These are phyloP conservation scores for Inga oerstediana DNA, from an alignment of 306 rosid genomes.

Conservation along the genomic window DNA sequence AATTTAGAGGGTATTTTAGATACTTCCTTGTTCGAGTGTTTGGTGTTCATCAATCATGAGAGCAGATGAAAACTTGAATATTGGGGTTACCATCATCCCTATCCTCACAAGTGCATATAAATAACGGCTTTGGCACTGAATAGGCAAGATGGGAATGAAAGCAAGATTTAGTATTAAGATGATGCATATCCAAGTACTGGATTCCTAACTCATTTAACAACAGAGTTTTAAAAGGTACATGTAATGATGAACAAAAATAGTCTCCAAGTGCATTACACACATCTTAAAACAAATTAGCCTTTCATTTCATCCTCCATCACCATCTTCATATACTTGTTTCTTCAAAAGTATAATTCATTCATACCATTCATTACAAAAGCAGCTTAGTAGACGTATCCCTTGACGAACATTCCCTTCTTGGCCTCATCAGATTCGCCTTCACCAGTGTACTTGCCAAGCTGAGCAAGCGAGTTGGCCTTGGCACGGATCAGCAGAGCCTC, in stretches of 20 bases:
- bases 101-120: background rate
- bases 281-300: conserved; percentile 38
- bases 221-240: conserved; percentile 46
- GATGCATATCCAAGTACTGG: conserved; percentile 36
- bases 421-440: conserved; percentile 97
- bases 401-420: conserved; percentile 75
- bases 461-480: conserved; percentile 92
- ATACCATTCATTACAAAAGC: conserved; percentile 38
- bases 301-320: conserved; percentile 28
- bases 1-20: background rate
- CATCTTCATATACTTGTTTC: conserved; percentile 22
- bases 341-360: conserved; percentile 24
- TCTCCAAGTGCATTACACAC: conserved; percentile 57
- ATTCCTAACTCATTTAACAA: conserved; percentile 55
- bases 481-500: conserved; percentile 75
- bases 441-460: conserved; percentile 90
- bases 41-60: background rate
- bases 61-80: background rate
- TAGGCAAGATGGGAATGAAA: background rate
- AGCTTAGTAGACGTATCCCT: conserved; percentile 78
- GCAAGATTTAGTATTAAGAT: background rate
- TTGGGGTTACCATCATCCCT: background rate
- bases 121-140: background rate
- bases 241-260: conserved; percentile 72
- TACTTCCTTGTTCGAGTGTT: background rate